Base-by-base conservation (phyloP, 148 eudicot species). In the Persicaria tinctoria region DNA sequence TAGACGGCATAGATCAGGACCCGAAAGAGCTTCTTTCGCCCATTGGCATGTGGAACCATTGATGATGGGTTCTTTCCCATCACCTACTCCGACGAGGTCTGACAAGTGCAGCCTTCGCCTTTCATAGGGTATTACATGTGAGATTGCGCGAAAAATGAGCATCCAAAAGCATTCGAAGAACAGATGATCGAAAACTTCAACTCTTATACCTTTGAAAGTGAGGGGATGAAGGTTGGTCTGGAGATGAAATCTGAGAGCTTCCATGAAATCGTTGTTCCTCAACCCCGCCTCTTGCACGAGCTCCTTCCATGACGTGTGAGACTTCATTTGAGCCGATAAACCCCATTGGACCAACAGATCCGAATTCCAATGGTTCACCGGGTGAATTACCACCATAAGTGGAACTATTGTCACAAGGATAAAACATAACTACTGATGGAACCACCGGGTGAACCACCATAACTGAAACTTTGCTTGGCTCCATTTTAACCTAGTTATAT, bases 201-300 rank as follows among this genome's bases (percentile, higher is more conserved):
- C 32, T 46, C 12, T 77, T 60, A 38, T 27, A 74, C 94, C 92
- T 85, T 77, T 79, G 87, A 71, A 83, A 74, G 79, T 84, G 94
- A 51, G 92, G 94, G 13, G 92, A 89, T 66, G 94, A 86, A 45
- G 97, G 91, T 56, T 82, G 92, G 66, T 91, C 92, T 47, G 94
- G 94, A 13, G 97, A 89, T 76, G 92, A 85, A 50, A 47, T 80
- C 27, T 79, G 93, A 6, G 91, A 81, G 64, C 73, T 75, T 73
- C 92, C 83, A 78, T 78, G 88, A 75, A 83, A 82, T 72, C 89
- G 84, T 70, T 78, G 90, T 53, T 87, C 91, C 72, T 89, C 92
- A 74, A 79, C 80, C 13, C 80, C 51, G 50, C 80, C 84, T 79
- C 87, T 77, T 41, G 74, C 47, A 59, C 80, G 84, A 77, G 69